A percentile compares a stretch with the other conserved stretches of the same genome.
Evolutionary conservation across 352 stramenopile species (phyloP).

Genomic region (Thalassiosira allenii): DNA sequence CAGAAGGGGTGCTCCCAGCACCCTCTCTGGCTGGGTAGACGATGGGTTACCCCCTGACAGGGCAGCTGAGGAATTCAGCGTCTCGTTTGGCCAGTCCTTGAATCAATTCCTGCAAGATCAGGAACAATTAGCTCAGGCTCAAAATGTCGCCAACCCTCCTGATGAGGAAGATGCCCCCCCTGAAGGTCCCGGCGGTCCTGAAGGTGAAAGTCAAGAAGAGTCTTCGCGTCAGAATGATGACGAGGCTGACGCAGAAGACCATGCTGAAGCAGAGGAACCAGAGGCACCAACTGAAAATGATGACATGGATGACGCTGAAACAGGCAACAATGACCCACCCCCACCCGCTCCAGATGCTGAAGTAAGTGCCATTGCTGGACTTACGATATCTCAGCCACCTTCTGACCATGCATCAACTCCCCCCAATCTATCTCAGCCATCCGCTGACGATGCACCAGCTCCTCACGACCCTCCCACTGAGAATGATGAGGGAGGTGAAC

Average conservation of each 20-base stretch:
- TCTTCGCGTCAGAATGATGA: too few species aligned
- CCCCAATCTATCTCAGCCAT: conserved; percentile 3
- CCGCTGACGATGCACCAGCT: not conserved
- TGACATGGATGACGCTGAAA: not conserved
- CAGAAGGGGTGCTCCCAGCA: conserved; percentile 16
- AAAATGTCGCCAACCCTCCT: conserved; percentile 2
- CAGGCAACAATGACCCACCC: not conserved
- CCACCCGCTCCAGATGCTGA: not conserved
- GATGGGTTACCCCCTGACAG: conserved; percentile 75
- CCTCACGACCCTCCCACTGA: not conserved
- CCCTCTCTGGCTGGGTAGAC: conserved; percentile 60
- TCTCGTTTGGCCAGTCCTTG: conserved; percentile 73
- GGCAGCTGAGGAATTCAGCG: conserved; percentile 71
- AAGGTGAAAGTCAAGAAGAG: too few species aligned
- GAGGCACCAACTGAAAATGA: conserved; percentile 10
- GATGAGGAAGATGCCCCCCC: not conserved
- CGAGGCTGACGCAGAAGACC: not conserved
- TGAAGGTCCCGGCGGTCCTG: conserved; percentile 1
- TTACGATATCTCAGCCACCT: conserved; percentile 49
- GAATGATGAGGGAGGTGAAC: not conserved
- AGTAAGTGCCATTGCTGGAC: not conserved
- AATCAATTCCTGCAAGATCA: conserved; percentile 54
- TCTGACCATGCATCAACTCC: conserved; percentile 36
- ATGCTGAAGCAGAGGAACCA: not conserved
- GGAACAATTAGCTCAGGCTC: conserved; percentile 8